A percentile compares a stretch with the other conserved stretches of the same genome.
Evolutionary conservation across 2,329 filamentous ascomycete genomes (phyloP).

Genomic region (Cladobotryum mycophilum): DNA sequence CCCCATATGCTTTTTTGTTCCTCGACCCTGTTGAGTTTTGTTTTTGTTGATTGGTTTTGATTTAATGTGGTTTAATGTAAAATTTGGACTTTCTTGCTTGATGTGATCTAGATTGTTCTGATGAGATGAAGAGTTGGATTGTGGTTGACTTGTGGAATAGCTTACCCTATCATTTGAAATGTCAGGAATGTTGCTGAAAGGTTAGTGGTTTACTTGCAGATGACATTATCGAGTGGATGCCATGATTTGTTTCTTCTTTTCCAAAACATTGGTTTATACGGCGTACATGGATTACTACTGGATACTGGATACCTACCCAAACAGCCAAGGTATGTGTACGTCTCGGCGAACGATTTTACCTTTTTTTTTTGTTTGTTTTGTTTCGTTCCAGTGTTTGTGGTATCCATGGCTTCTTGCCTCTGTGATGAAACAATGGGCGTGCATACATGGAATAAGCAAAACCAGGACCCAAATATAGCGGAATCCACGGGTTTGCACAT

Average conservation of each 20-base stretch:
- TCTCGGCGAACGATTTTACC: too few relatives aligned
- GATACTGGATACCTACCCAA: too few relatives aligned
- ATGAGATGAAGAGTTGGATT: too few relatives aligned
- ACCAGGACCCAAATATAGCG: too few relatives aligned
- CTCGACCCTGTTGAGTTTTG: background rate
- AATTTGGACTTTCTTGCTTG: background rate
- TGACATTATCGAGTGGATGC: background rate
- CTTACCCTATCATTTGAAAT: background rate
- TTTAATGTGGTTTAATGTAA: background rate
- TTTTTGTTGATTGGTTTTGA: background rate
- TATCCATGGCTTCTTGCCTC: too few relatives aligned
- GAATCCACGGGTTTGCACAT: too few relatives aligned
- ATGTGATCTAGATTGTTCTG: background rate
- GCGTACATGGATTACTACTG: background rate
- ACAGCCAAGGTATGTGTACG: too few relatives aligned
- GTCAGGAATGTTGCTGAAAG: background rate
- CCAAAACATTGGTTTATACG: background rate
- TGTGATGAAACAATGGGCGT: too few relatives aligned
- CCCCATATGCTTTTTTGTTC: background rate
- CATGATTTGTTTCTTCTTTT: background rate
- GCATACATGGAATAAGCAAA: too few relatives aligned
- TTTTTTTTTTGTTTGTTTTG: too few relatives aligned
- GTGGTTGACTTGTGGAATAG: background rate
- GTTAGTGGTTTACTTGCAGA: background rate
- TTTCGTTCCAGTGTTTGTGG: too few relatives aligned